Conservation (phyloP, 805 yeast genomes). For the Cyberlindnera mississippiensis region DNA sequence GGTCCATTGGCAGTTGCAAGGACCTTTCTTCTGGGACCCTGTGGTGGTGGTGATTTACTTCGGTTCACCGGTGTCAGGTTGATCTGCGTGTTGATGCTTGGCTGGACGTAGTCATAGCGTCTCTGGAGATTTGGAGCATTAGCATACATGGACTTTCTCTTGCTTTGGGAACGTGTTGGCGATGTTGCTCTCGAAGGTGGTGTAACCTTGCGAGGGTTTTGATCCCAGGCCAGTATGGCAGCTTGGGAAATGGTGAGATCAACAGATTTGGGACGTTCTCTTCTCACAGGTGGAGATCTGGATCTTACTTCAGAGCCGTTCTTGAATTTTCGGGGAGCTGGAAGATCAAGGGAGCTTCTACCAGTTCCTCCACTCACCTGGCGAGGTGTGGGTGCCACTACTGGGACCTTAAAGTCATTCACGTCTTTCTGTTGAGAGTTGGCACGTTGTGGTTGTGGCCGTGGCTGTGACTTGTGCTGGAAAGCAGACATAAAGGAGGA, state of each 20-base stretch:
- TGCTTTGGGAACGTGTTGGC: slow-evolving; percentile 5
- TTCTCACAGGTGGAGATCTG: slow-evolving; percentile 10
- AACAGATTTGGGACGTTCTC: slow-evolving; percentile 25
- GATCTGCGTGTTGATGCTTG: slow-evolving; percentile 26
- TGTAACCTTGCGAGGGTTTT: slow-evolving; percentile 12
- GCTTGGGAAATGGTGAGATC: slow-evolving; percentile 25
- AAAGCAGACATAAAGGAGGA: slow-evolving; percentile 27
- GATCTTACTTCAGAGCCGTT: slow-evolving; percentile 2
- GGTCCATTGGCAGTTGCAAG: slow-evolving; percentile 4
- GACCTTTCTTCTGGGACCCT: slow-evolving; percentile 3
- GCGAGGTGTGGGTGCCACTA: neutral
- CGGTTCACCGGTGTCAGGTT: slow-evolving; percentile 19
- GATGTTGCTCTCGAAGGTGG: slow-evolving; percentile 17
- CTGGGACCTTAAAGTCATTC: slow-evolving; percentile 16
- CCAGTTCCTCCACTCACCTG: neutral
- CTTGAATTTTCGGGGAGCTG: slow-evolving; percentile 13
- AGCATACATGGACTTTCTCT: slow-evolving; percentile 1
- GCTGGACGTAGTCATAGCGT: slow-evolving; percentile 26
- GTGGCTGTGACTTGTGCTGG: slow-evolving; percentile 3
- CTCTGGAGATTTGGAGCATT: slow-evolving; percentile 3
- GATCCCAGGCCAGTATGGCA: slow-evolving; percentile 28
- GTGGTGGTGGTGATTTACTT: slow-evolving; percentile 9
- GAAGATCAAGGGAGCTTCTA: slow-evolving; percentile 16
- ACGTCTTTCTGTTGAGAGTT: neutral
- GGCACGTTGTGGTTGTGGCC: neutral